phyloP scores from a whole-genome alignment of 2,329 filamentous ascomycete genomes.

The Stachybotrys echinatus region DNA sequence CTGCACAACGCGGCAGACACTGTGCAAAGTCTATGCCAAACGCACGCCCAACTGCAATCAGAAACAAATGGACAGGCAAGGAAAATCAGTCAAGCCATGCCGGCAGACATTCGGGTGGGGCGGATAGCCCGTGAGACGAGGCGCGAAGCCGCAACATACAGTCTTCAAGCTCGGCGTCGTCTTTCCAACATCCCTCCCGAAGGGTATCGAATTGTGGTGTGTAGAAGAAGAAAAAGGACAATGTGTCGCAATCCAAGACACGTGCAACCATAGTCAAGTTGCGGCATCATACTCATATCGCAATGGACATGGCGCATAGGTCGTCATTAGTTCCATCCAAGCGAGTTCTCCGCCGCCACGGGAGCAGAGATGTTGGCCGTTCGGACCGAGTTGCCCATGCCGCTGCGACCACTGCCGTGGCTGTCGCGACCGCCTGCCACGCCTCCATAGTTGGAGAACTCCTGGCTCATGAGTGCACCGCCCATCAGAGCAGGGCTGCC shows the following conservation, averaged over 20 bases:
- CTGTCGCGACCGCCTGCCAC: conserved; percentile 47
- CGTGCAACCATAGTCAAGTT: conserved; percentile 12
- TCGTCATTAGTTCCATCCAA: conserved; percentile 76
- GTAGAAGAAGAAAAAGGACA: conserved; percentile 12
- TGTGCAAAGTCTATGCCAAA: neutral
- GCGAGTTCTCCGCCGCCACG: conserved; percentile 87
- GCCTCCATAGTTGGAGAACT: conserved; percentile 49
- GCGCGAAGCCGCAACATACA: conserved; percentile 8
- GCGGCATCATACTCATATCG: conserved; percentile 9
- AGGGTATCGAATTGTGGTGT: conserved; percentile 25
- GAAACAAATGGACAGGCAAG: neutral
- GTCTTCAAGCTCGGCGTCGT: conserved; percentile 9
- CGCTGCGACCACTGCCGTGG: conserved; percentile 60
- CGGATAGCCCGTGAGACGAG: conserved; percentile 10
- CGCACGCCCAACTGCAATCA: neutral
- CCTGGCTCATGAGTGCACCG: conserved; percentile 55
- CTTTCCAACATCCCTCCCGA: conserved; percentile 20
- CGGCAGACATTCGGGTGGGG: neutral
- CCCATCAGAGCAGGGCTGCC: conserved; percentile 64
- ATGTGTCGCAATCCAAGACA: conserved; percentile 14
- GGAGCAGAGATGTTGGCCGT: conserved; percentile 76
- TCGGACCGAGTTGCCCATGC: conserved; percentile 47
- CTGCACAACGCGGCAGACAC: conserved; percentile 3
- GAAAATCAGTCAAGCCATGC: neutral
- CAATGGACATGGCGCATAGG: conserved; percentile 3